phyloP scores from a whole-genome alignment of 371 early-diverging fungal species.

The Saksenaea vasiformis region DNA sequence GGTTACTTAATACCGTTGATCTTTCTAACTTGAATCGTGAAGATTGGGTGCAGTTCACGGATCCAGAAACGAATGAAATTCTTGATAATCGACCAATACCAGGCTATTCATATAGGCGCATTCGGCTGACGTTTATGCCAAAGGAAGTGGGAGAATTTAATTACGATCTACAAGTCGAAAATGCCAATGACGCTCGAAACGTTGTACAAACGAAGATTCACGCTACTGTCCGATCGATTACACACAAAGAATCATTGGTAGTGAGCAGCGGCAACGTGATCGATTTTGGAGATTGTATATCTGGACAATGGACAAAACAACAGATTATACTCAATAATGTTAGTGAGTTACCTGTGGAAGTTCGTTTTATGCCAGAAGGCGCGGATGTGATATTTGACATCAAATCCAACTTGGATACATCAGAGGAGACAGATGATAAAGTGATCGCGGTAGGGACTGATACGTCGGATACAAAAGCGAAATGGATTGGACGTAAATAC shows the following conservation, averaged over 20 bases:
- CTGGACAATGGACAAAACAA: slow-evolving; percentile 82
- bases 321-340: slow-evolving; percentile 84
- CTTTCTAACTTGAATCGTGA: slow-evolving; percentile 52
- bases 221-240: slow-evolving; percentile 77
- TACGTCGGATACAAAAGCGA: not conserved
- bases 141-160: slow-evolving; percentile 87
- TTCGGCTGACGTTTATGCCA: slow-evolving; percentile 87
- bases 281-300: slow-evolving; percentile 94
- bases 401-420: slow-evolving; percentile 24
- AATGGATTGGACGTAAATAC: slow-evolving; percentile 13
- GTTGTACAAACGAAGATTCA: slow-evolving; percentile 80
- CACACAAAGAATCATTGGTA: slow-evolving; percentile 75
- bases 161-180: slow-evolving; percentile 88
- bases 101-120: slow-evolving; percentile 71
- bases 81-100: slow-evolving; percentile 62
- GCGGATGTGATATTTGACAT: slow-evolving; percentile 73
- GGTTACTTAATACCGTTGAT: slow-evolving; percentile 79
- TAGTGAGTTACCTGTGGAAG: slow-evolving; percentile 75
- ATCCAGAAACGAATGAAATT: slow-evolving; percentile 72
- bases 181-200: slow-evolving; percentile 86
- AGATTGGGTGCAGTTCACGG: slow-evolving; percentile 71
- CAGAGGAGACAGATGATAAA: slow-evolving; percentile 10
- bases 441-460: slow-evolving; percentile 9
- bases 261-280: slow-evolving; percentile 78
- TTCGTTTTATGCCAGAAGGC: slow-evolving; percentile 80